Evolutionary conservation across 805 yeast genomes (phyloP), one percentile per base, ranked within the genome.

Genomic region (Isabelozyma pseudorhagii): DNA sequence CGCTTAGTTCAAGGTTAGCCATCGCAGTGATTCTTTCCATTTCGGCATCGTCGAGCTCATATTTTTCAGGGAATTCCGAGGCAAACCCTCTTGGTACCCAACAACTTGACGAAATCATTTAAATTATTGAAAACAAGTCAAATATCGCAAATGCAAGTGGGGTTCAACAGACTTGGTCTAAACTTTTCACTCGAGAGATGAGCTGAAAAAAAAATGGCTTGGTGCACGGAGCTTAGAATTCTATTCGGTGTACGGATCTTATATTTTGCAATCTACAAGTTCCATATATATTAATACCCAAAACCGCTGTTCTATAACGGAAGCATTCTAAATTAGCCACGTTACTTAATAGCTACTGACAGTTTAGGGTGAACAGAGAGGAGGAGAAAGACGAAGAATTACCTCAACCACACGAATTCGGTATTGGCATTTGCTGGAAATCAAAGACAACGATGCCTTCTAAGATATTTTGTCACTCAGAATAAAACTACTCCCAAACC

Each of bases 11-110:
- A 58, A 91, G 74, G 51, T 86, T 81, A 47, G 98, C 96, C 82
- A 94, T 79, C 56, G 84, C 82, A 53, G 85, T 81, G 64, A 94
- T 91, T 70, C 97, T 81, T 50, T 83, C 93, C 89, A 94, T 85
- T 71, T 94, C 99, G 52, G 81, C 93, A 54, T 94, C 98, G 57
- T 91, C 85, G 48, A 93, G 72, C 57, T 89, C 96, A 60, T 90
- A 91, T 62, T 87, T 82, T 60, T 83, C 89, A 5, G 99, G 98
- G 63, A 85, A 89, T 67, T 92, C 97, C 38, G 96, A 81, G 28
- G 99, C 96, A 67, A 79, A 87, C 5, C 99, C 99, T 61, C 97
- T 82, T 45, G 98, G 97, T 21, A 93, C 97, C 98, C 99, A 94
- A 46, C 85, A 75, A 45, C 94, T 84, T 27, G 97, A 87, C 39